A percentile compares a stretch with the other conserved stretches of the same genome.
Evolutionary conservation across 768 basidiomycete species (phyloP).

Genomic region (Termitomyces sp.): DNA sequence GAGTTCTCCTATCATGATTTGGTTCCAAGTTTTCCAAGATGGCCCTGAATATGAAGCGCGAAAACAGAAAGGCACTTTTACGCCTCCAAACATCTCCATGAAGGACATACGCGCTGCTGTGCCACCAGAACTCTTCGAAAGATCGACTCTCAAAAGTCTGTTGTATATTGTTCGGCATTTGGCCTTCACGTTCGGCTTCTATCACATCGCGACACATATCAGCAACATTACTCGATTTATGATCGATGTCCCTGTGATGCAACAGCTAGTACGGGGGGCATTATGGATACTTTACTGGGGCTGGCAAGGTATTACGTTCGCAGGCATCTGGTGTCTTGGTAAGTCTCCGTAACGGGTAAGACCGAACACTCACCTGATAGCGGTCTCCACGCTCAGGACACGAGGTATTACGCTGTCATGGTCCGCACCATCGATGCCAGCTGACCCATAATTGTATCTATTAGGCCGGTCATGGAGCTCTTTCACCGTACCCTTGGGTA

Average conservation of each 20-base stretch:
- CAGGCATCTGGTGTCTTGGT: conserved; percentile 44
- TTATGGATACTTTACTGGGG: conserved; percentile 49
- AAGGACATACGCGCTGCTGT: conserved; percentile 46
- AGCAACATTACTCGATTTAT: conserved; percentile 12
- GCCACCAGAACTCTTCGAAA: conserved; percentile 43
- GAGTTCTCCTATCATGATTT: conserved; percentile 24
- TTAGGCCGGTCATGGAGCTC: conserved; percentile 48
- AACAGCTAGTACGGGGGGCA: conserved; percentile 17
- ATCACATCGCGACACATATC: conserved; percentile 35
- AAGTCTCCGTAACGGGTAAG: conserved; percentile 11
- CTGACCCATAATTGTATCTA: neutral
- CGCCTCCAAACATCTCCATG: conserved; percentile 38
- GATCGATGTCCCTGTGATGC: conserved; percentile 9
- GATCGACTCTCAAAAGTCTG: conserved; percentile 39
- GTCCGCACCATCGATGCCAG: neutral
- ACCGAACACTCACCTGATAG: neutral
- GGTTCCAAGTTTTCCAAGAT: conserved; percentile 43
- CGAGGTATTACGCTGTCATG: conserved; percentile 27
- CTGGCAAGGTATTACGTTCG: conserved; percentile 45
- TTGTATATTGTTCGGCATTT: conserved; percentile 43
- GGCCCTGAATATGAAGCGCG: conserved; percentile 50
- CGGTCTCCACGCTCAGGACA: conserved; percentile 30
- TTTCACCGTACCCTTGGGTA: conserved; percentile 35
- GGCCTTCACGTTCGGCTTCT: conserved; percentile 33
- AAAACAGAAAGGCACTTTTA: conserved; percentile 31